phyloP scores from a whole-genome alignment of 768 basidiomycete genomes.

The Serendipita sp. region DNA sequence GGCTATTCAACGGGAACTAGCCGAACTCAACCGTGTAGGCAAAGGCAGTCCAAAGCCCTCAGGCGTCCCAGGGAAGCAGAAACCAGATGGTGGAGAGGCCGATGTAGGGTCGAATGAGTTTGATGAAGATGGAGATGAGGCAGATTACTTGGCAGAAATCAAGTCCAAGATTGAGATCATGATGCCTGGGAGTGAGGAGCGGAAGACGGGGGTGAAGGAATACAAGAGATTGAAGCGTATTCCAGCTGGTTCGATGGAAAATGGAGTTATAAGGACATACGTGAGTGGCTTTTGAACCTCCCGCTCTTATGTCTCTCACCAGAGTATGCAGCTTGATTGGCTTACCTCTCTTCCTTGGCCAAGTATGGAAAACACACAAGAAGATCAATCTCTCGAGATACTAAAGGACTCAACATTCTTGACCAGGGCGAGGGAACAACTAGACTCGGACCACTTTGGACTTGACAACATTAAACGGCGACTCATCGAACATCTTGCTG shows the following conservation, averaged over 20 bases:
- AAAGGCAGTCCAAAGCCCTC: conserved; percentile 12
- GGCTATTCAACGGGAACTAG: conserved; percentile 63
- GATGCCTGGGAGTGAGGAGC: conserved; percentile 56
- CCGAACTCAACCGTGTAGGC: conserved; percentile 29
- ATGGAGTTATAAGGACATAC: conserved; percentile 73
- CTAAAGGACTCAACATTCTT: conserved; percentile 47
- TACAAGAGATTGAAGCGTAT: conserved; percentile 74
- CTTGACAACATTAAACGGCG: conserved; percentile 85
- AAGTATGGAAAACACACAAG: background rate
- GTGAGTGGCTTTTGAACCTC: conserved; percentile 26
- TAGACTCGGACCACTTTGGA: conserved; percentile 85
- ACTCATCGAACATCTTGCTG: conserved; percentile 80
- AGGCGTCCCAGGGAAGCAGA: conserved; percentile 10
- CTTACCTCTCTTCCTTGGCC: conserved; percentile 70
- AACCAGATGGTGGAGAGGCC: conserved; percentile 15
- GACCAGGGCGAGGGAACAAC: conserved; percentile 51
- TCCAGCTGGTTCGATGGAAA: conserved; percentile 80
- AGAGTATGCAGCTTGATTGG: conserved; percentile 62
- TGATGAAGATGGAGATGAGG: conserved; percentile 67
- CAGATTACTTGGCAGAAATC: conserved; percentile 61
- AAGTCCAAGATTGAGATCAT: conserved; percentile 60
- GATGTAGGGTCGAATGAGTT: conserved; percentile 30
- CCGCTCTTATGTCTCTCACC: conserved; percentile 13
- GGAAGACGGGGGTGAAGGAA: conserved; percentile 68
- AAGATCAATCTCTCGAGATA: conserved; percentile 17